Percentiles rank a stretch among this genome's conserved stretches.
phyloP scores from a whole-genome alignment of 192 early-diverging fungal species.

The Backusella mclennaniae region DNA sequence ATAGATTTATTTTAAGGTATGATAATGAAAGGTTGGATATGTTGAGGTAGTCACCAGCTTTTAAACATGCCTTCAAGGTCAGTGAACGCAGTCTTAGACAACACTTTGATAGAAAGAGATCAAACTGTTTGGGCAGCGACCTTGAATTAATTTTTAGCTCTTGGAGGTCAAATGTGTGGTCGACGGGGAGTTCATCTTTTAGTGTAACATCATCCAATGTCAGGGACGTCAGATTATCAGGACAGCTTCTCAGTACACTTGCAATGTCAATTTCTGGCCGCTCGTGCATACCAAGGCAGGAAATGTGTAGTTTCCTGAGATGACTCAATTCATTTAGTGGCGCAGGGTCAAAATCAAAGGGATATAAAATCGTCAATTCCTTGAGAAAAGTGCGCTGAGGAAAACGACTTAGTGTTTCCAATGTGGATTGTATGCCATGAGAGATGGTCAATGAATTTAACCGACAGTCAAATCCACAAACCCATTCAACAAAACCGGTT shows the following conservation, averaged over 20 bases:
- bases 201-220: not conserved
- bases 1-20: not conserved
- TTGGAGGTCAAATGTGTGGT: not conserved
- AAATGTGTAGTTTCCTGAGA: not conserved
- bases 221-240: not conserved
- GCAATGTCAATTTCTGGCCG: not conserved
- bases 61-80: not conserved
- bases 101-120: not conserved
- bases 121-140: not conserved
- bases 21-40: not conserved
- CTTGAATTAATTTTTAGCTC: not conserved
- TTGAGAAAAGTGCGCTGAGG: not conserved
- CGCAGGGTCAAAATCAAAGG: not conserved
- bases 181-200: not conserved
- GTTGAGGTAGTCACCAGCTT: not conserved
- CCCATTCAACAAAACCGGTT: not conserved
- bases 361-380: not conserved
- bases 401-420: not conserved
- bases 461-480: not conserved
- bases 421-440: not conserved
- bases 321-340: not conserved
- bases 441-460: not conserved
- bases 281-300: not conserved
- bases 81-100: not conserved
- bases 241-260: not conserved